Evolutionary conservation across 148 eudicot species (phyloP).

Genomic region (Chenopodium formosanum): DNA sequence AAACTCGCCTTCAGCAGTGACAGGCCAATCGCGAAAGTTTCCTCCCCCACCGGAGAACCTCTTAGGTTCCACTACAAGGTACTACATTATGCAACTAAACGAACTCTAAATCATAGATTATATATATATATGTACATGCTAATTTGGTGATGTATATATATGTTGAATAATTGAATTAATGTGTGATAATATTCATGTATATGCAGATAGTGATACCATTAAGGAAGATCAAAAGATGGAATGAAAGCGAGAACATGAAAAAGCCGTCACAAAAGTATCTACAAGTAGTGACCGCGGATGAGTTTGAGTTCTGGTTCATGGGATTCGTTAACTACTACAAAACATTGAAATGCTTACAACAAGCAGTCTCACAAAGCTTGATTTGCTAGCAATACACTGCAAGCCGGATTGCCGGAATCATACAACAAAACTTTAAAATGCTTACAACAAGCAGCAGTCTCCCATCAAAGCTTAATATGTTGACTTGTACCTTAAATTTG

Average conservation of each 20-base stretch:
- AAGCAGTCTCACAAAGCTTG: constrained; percentile 11
- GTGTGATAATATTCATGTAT: background rate
- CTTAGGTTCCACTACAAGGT: constrained; percentile 27
- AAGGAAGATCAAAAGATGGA: constrained; percentile 31
- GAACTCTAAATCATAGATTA: no score
- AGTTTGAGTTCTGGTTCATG: constrained; percentile 46
- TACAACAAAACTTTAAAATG: constrained; percentile 31
- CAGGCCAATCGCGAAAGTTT: background rate
- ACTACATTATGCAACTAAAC: no score
- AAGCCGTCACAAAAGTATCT: constrained; percentile 40
- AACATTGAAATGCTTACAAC: constrained; percentile 29
- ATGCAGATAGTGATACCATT: constrained; percentile 36
- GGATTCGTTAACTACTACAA: constrained; percentile 34
- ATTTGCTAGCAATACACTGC: background rate
- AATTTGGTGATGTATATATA: no score
- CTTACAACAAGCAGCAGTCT: constrained; percentile 23
- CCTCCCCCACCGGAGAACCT: constrained; percentile 17
- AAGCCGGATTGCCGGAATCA: background rate
- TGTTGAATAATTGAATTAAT: no score
- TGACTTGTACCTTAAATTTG: background rate
- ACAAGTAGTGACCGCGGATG: constrained; percentile 32
- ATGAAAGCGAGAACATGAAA: constrained; percentile 27
- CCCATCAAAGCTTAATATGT: constrained; percentile 2
- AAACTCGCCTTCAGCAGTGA: constrained; percentile 29
- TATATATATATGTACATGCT: no score